Evolutionary conservation across 352 stramenopile species (phyloP), one percentile per base, ranked within the genome.

Genomic region (Elongisporangium prolatum): DNA sequence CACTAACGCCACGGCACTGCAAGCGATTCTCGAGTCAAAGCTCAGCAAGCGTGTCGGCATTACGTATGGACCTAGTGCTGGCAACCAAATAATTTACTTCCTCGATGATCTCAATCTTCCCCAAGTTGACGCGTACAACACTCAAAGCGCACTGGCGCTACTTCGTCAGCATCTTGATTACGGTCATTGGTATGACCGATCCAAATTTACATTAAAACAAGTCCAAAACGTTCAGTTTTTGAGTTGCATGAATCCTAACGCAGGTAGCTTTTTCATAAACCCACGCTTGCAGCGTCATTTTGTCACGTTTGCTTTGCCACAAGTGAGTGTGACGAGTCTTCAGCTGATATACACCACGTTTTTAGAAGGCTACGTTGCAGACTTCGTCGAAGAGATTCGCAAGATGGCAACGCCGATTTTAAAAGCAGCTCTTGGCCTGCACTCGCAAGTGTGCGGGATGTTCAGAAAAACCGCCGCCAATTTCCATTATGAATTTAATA

Each of bases 401-500:
- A 90, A 84, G 53, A 80, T 98, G 60, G 76, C 77, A 14, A 69
- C 75, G 17, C 86, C 93, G 16, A 90, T 98, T 61, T 60, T 94
- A 28, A 90, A 89, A 60, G 82, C 84, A 34, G 88, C 95, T 34
- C 74, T 98, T 14, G 89, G 87, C 11, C 66, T 99, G 14, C 96
- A 99, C 55, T 61, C 75, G 1, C 79, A 95, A 53, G 73, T 98
- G 0, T 70, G 73, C 1, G 59, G 66, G 9, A 85, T 79, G 2
- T 95, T 98, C 65, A 74, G 90, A 10, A 98, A 98, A 68, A 98
- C 93, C 0, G 95, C 95, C 0, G 77, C 83, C 5, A 98, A 98
- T 52, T 98, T 98, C 59, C 95, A 98, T 68, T 98, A 98, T 64
- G 93, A 98, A 55, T 98, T 98, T 67, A 98, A 98, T 67, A 97